Base-by-base conservation (phyloP, 2,329 filamentous ascomycete genomes). In the Cladophialophora chaetospira region DNA sequence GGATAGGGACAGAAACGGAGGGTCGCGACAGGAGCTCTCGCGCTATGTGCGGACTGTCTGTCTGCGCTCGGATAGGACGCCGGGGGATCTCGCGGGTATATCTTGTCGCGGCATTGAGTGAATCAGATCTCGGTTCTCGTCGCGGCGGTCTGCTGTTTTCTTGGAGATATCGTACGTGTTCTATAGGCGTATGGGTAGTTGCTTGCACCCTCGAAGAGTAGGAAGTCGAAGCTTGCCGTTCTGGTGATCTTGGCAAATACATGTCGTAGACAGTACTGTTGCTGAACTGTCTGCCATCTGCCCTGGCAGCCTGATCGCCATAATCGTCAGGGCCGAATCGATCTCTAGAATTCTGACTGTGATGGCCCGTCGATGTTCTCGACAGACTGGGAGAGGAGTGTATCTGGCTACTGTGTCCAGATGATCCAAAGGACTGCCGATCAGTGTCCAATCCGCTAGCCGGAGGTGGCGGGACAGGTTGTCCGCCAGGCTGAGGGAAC, bases 271-370 rank as follows among this genome's bases (percentile, higher is more conserved):
- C 53, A 1, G 55, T 62, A 40, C 53, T 28, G 25, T 58, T 56
- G 44, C 50, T 59, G 29, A 54, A 56, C 31, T 56, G 52, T 17
- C 51, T 38, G 13, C 25, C 46, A 15, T 49, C 56, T 13, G 28
- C 42, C 33, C 48, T 45, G 17, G 8, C 19, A 9, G 36, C 9
- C 21, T 31, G 47, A 40, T 57, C 55, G 40, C 26, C 47, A 19
- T 58, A 61, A 33, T 64, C 61, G 44, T 64, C 61, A 10, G 59
- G 58, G 3, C 59, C 57, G 31, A 46, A 62, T 19, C 61, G 53
- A 40, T 60, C 57, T 54, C 56, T 31, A 11, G 58, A 56, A 15
- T 51, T 46, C 19, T 31, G 48, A 42, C 53, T 57, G 44, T 40
- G 47, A 45, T 54, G 61, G 9, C 29, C 40, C 13, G 35, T 59